Percentiles rank a stretch among this genome's conserved stretches.
Conservation (phyloP, 2,329 filamentous ascomycete species). For the Verticillium nonalfalfae region DNA sequence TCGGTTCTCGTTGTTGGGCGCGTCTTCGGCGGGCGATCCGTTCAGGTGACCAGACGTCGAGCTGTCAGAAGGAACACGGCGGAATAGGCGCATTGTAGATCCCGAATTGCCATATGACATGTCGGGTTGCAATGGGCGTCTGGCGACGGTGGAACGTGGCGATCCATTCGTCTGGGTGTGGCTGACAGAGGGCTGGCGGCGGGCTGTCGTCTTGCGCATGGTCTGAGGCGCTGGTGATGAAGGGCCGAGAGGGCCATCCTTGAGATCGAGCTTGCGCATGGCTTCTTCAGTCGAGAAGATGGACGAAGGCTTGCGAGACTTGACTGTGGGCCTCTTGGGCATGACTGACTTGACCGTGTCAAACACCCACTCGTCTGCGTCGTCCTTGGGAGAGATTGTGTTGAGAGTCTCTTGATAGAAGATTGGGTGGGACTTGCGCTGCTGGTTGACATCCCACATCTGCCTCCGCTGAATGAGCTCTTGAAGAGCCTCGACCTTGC, state of each 20-base stretch:
- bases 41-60: conserved; percentile 36
- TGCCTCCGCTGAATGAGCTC: conserved; percentile 81
- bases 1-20: conserved; percentile 57
- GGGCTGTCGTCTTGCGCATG: conserved; percentile 52
- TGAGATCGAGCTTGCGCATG: conserved; percentile 53
- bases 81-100: conserved; percentile 88
- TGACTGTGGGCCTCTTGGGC: conserved; percentile 47
- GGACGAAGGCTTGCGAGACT: conserved; percentile 49
- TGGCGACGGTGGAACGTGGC: conserved; percentile 39
- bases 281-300: conserved; percentile 54
- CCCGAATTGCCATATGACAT: conserved; percentile 91
- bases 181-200: conserved; percentile 39
- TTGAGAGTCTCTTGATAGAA: conserved; percentile 93
- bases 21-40: conserved; percentile 29
- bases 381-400: conserved; percentile 58
- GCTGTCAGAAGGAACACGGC: conserved; percentile 70
- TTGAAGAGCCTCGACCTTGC: conserved; percentile 80
- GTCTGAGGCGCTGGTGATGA: conserved; percentile 48
- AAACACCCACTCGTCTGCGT: conserved; percentile 89
- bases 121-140: conserved; percentile 79
- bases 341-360: conserved; percentile 79
- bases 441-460: conserved; percentile 71
- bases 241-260: conserved; percentile 52
- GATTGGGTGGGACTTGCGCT: conserved; percentile 62
- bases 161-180: conserved; percentile 31